Evolutionary conservation across 1,284 basidiomycete species (phyloP), one percentile per base, ranked within the genome.

Genomic region (Sanghuangporus weigelae): DNA sequence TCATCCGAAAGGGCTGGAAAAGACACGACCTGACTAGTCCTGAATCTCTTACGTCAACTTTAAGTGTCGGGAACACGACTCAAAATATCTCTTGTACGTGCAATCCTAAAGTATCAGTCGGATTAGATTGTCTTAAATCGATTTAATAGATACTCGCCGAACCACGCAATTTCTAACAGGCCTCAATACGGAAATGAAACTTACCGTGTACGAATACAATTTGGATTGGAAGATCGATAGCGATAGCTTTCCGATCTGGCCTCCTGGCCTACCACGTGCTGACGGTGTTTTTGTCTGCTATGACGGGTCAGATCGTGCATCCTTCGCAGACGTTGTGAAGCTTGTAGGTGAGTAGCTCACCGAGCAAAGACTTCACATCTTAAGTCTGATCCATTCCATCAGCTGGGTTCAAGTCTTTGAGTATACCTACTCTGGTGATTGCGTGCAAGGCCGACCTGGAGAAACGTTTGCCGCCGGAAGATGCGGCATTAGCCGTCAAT

Each of bases 271-370:
- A 14, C 84, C 85, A 23, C 74, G 75, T n/a, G 77, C 90, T 60
- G 84, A 91, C 69, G 90, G 86, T 7, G 79, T 87, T 23, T 79
- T 92, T 49, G 79, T 93, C 51, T 92, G 90, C 69, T 93, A 91
- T 73, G 88, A 92, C 73, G 81, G 84, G 14, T 83, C 84, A 0
- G 77, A 83, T 66, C 72, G 73, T 63, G 71, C 75, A 5, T 91
- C 91, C 26, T 89, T 89, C 68, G 72, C 73, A 38, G 84, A 84
- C 40, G 81, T 92, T 21, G 81, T 85, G 72, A 77, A 78, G 42
- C 77, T 90, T 60, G 77, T 91, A 54, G 79, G 89, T 92, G 35
- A 65, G 48, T 67, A 16, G 16, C 31, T 21, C 46, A 26, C 31
- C 38, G n/a, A 44, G 31, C 12, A 2, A 23, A 39, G n/a, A 50